phyloP scores from a whole-genome alignment of 148 eudicot species.

The Rhododendron williamsianum region DNA sequence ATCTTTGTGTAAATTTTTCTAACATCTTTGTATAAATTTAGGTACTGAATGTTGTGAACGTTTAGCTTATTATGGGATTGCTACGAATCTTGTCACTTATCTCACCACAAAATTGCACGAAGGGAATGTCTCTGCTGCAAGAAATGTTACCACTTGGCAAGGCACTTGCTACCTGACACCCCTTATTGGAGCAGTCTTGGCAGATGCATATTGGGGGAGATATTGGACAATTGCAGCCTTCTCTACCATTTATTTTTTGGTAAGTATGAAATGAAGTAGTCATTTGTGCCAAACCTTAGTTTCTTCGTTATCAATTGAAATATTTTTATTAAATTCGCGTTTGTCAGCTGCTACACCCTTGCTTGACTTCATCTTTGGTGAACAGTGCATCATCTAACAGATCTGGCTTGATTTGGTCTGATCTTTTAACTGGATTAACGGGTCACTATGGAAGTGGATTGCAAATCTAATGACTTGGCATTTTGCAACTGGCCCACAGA shows the following conservation, averaged over 20 bases:
- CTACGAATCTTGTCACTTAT: constrained; percentile 65
- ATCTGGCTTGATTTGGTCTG: not conserved
- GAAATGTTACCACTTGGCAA: constrained; percentile 64
- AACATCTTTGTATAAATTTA: constrained; percentile 16
- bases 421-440: not conserved
- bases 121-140: constrained; percentile 75
- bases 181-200: constrained; percentile 64
- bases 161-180: constrained; percentile 83
- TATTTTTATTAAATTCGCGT: not conserved
- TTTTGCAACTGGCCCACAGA: not conserved
- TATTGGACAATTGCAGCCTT: constrained; percentile 81
- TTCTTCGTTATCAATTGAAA: not conserved
- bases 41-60: constrained; percentile 90
- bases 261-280: constrained; percentile 18
- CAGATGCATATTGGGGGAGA: constrained; percentile 86
- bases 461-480: not conserved
- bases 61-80: constrained; percentile 69
- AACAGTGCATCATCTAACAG: not conserved
- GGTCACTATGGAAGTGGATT: not conserved
- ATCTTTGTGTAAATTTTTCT: not conserved
- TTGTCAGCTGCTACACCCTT: not conserved
- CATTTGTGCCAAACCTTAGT: not conserved
- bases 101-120: constrained; percentile 58
- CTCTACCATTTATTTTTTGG: constrained; percentile 62
- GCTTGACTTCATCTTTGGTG: not conserved